Conservation (phyloP, 257 asterid genomes). For the Solanum pinnatisectum region DNA sequence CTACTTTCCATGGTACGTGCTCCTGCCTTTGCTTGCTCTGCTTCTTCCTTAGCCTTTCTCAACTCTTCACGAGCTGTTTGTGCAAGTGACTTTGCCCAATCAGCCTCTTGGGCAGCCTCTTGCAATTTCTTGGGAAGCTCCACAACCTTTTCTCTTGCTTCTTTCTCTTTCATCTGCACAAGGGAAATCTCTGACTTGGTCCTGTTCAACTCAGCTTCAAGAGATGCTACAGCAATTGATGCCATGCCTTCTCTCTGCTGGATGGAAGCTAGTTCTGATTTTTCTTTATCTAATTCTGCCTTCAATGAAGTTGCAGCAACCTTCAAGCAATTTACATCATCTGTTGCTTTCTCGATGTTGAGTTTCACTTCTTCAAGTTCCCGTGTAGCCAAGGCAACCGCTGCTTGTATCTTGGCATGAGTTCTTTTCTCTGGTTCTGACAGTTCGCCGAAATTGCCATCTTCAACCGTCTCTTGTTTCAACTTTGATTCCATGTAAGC, state of each 20-base stretch:
- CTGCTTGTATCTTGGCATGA: slow-evolving; percentile 43
- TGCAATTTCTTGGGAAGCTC: slow-evolving; percentile 67
- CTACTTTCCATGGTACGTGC: slow-evolving; percentile 51
- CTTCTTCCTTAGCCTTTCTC: slow-evolving; percentile 60
- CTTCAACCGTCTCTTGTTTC: slow-evolving; percentile 27
- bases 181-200: slow-evolving; percentile 48
- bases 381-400: slow-evolving; percentile 42
- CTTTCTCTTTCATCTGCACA: slow-evolving; percentile 55
- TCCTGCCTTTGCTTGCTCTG: slow-evolving; percentile 66
- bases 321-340: slow-evolving; percentile 52
- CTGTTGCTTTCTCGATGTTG: slow-evolving; percentile 45
- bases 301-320: slow-evolving; percentile 61
- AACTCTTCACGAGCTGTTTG: slow-evolving; percentile 46
- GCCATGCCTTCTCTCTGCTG: slow-evolving; percentile 95
- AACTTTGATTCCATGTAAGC: slow-evolving; percentile 61
- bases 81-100: slow-evolving; percentile 40
- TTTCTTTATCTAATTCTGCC: slow-evolving; percentile 55
- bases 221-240: slow-evolving; percentile 61
- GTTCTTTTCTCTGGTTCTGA: slow-evolving; percentile 36
- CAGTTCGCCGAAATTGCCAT: slow-evolving; percentile 14
- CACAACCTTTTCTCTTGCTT: slow-evolving; percentile 57
- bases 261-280: slow-evolving; percentile 38
- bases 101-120: slow-evolving; percentile 67
- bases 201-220: slow-evolving; percentile 61
- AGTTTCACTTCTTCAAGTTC: slow-evolving; percentile 73